Conservation (phyloP, 495 filamentous ascomycete genomes). For the Cenococcum geophilum region DNA sequence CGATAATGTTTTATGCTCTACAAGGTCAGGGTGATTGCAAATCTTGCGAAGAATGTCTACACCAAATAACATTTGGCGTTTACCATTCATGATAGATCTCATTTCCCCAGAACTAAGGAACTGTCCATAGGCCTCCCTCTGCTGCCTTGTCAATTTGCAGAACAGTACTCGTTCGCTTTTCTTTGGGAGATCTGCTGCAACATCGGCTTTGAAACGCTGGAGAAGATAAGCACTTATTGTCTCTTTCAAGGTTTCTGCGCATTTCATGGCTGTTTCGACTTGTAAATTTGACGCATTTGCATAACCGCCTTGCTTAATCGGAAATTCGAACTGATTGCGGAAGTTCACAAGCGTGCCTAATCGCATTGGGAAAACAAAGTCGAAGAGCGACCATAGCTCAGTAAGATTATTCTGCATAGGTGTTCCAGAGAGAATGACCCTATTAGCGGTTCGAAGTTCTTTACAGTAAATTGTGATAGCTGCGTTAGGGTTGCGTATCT, state of each 20-base stretch:
- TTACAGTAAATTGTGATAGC: conserved; percentile 90
- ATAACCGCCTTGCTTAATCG: conserved; percentile 85
- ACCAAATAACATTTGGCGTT: conserved; percentile 73
- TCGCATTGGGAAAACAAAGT: conserved; percentile 94
- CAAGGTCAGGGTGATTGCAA: conserved; percentile 91
- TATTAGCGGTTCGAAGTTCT: conserved; percentile 76
- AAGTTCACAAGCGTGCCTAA: conserved; percentile 87
- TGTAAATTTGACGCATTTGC: conserved; percentile 89
- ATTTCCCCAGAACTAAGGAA: conserved; percentile 84
- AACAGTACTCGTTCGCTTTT: conserved; percentile 95
- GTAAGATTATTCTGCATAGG: conserved; percentile 96
- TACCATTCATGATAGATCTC: conserved; percentile 64
- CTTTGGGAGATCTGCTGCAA: conserved; percentile 84
- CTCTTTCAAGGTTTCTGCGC: conserved; percentile 84
- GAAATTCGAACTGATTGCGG: conserved; percentile 81
- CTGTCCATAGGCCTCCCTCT: conserved; percentile 66
- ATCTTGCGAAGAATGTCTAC: conserved; percentile 92
- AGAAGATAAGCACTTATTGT: conserved; percentile 87
- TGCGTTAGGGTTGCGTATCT: conserved; percentile 92
- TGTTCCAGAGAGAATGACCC: conserved; percentile 89
- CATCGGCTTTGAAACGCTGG: conserved; percentile 90
- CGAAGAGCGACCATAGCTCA: conserved; percentile 96
- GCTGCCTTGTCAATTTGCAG: conserved; percentile 76
- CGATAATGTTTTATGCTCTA: conserved; percentile 56
- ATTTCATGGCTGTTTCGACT: conserved; percentile 83